Evolutionary conservation across 2,329 filamentous ascomycete species (phyloP).

Genomic region (Fusarium nelsonii): DNA sequence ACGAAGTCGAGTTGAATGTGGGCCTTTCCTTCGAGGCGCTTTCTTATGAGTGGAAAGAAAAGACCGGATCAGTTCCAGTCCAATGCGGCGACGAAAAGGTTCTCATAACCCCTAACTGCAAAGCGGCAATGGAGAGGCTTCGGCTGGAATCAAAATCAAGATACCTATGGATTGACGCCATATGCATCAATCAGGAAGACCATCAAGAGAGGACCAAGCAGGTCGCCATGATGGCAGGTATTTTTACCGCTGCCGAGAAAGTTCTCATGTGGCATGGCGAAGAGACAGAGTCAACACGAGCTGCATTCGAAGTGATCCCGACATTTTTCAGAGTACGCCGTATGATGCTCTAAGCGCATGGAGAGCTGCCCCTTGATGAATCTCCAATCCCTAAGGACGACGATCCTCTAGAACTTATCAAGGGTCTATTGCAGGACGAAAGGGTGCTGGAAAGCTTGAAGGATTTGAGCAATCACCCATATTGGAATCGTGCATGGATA

Average conservation of each 20-base stretch:
- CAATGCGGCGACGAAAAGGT: not conserved
- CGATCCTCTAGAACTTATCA: not conserved
- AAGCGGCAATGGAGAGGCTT: not conserved
- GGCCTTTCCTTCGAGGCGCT: not conserved
- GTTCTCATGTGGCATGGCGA: not conserved
- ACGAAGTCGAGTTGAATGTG: not conserved
- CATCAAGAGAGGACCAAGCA: not conserved
- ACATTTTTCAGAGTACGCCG: not conserved
- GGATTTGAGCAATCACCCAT: not conserved
- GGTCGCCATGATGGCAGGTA: not conserved
- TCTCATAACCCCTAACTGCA: not conserved
- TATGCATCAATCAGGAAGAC: not conserved
- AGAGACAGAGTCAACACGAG: not conserved
- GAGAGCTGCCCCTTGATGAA: rapidly evolving
- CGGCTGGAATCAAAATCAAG: not conserved
- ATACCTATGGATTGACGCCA: not conserved
- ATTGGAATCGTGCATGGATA: not conserved
- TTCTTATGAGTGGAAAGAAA: not conserved
- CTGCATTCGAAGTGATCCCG: not conserved
- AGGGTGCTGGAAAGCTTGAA: not conserved
- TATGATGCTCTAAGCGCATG: not conserved
- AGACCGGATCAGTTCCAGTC: not conserved
- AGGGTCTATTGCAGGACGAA: not conserved
- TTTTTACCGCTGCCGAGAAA: not conserved
- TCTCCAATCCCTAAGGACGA: too few species aligned